These are phyloP conservation scores for Populus tremula DNA, from an alignment of 345 rosid species.

Conservation along the genomic window DNA sequence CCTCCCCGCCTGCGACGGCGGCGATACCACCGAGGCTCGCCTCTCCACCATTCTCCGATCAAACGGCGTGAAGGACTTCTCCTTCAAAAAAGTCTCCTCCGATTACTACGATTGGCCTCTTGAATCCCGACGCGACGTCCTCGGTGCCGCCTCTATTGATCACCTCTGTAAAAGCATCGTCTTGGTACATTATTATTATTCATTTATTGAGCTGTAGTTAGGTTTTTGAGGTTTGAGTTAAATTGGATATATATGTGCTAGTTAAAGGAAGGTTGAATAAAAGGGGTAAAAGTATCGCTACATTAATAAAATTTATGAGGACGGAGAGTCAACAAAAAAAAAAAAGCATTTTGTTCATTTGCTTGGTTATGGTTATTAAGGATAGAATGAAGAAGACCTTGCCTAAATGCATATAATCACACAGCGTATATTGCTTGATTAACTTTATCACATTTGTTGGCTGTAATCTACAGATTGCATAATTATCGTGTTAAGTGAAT, in stretches of 20 bases:
- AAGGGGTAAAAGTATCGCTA: background rate
- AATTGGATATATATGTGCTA: background rate
- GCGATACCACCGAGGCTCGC: conserved; percentile 46
- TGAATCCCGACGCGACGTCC: conserved; percentile 65
- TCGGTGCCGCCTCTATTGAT: conserved; percentile 66
- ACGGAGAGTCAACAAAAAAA: background rate
- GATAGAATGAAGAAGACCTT: background rate
- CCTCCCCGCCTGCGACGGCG: conserved; percentile 17
- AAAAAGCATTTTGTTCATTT: background rate
- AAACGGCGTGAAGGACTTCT: conserved; percentile 52
- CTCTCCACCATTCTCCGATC: conserved; percentile 63
- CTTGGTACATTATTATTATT: conserved; percentile 42
- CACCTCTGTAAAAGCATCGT: conserved; percentile 96
- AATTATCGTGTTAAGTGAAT: background rate
- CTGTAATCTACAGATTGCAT: background rate
- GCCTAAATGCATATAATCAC: background rate
- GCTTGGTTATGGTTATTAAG: background rate
- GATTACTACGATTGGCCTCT: conserved; percentile 79
- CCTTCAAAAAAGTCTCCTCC: conserved; percentile 53
- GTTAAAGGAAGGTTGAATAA: background rate
- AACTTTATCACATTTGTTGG: background rate
- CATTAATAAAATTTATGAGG: background rate
- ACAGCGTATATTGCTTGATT: background rate
- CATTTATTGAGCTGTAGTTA: background rate
- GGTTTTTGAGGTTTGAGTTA: background rate